phyloP scores from a whole-genome alignment of 2,329 filamentous ascomycete species.

The Penicillium sp. region DNA sequence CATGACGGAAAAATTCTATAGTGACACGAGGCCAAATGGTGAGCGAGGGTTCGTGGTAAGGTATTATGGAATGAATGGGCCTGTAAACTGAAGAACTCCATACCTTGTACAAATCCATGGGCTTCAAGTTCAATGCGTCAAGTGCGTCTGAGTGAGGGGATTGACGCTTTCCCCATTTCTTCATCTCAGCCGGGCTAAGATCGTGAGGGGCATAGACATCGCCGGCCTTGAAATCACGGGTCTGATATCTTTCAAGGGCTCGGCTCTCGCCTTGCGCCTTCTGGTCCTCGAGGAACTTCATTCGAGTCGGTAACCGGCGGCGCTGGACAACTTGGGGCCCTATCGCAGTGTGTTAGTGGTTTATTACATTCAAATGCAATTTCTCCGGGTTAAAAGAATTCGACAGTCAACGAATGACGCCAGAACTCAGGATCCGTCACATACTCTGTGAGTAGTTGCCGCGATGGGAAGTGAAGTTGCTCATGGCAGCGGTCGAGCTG shows the following conservation, averaged over 20 bases:
- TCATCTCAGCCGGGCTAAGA: constrained; percentile 70
- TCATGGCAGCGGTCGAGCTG: constrained; percentile 33
- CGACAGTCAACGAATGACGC: background rate
- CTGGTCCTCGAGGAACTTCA: constrained; percentile 37
- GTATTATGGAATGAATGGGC: background rate
- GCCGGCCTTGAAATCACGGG: constrained; percentile 68
- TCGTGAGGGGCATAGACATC: constrained; percentile 92
- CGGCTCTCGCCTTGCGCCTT: constrained; percentile 37
- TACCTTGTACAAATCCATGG: constrained; percentile 83
- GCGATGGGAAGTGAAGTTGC: constrained; percentile 27
- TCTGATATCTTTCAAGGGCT: constrained; percentile 43
- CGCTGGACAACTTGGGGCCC: constrained; percentile 22
- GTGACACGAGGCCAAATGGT: background rate
- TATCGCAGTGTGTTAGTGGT: constrained; percentile 10
- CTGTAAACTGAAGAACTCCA: constrained; percentile 16
- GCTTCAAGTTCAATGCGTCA: constrained; percentile 74
- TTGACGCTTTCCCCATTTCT: constrained; percentile 66
- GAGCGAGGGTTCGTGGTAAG: constrained; percentile 4
- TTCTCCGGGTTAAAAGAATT: background rate
- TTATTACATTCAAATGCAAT: background rate
- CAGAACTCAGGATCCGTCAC: constrained; percentile 3
- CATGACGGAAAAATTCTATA: constrained; percentile 86
- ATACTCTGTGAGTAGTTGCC: constrained; percentile 22
- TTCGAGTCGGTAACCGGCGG: constrained; percentile 31
- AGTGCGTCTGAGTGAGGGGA: constrained; percentile 65